phyloP scores from a whole-genome alignment of 768 basidiomycete genomes.

The Lanmaoa pseudosensibilis region DNA sequence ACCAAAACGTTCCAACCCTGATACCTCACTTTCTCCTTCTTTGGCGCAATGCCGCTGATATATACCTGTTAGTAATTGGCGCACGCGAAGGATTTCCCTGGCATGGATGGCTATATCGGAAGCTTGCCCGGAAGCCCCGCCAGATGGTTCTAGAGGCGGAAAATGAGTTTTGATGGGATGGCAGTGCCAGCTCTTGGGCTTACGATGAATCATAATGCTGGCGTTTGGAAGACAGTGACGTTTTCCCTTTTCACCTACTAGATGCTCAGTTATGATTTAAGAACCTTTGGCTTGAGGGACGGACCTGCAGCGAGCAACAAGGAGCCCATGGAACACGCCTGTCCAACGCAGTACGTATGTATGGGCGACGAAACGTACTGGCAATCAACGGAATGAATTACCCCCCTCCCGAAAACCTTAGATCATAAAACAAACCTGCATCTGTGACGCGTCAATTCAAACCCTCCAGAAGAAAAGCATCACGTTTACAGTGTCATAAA shows the following conservation, averaged over 20 bases:
- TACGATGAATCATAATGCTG: conserved; percentile 98
- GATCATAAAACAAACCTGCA: conserved; percentile 55
- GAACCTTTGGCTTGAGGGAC: conserved; percentile 14
- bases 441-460: conserved; percentile 43
- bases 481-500: conserved; percentile 87
- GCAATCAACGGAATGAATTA: conserved; percentile 28
- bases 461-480: conserved; percentile 4
- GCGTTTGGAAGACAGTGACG: conserved; percentile 91
- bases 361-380: conserved; percentile 94
- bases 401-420: conserved; percentile 6
- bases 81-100: conserved; percentile 89
- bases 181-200: conserved; percentile 23
- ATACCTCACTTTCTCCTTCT: conserved; percentile 60
- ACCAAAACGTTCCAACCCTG: conserved; percentile 80
- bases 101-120: conserved; percentile 98
- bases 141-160: conserved; percentile 77
- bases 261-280: conserved; percentile 15
- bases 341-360: conserved; percentile 94
- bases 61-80: conserved; percentile 79
- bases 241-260: conserved; percentile 76
- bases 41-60: conserved; percentile 85
- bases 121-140: conserved; percentile 93
- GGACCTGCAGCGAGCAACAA: conserved; percentile 81
- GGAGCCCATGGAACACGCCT: conserved; percentile 96
- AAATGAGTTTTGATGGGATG: conserved; percentile 9